Evolutionary conservation across 2,329 filamentous ascomycete genomes (phyloP).

Genomic region (Coleophoma eucalyptorum): DNA sequence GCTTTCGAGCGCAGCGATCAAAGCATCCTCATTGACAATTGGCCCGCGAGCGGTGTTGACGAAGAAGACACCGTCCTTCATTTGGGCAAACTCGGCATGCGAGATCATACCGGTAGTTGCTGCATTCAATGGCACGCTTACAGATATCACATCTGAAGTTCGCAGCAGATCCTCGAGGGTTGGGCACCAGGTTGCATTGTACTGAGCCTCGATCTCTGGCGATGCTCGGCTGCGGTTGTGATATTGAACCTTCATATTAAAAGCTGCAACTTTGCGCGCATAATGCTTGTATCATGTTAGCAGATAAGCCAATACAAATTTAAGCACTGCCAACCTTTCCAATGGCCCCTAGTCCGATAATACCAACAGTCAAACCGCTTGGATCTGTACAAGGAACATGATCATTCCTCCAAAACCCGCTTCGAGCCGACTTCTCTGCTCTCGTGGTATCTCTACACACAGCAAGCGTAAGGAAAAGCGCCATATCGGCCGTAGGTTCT

Average conservation of each 20-base stretch:
- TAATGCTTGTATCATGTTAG: slow-evolving; percentile 46
- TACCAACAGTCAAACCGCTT: slow-evolving; percentile 43
- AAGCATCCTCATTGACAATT: slow-evolving; percentile 72
- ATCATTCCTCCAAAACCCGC: slow-evolving; percentile 33
- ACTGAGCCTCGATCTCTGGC: slow-evolving; percentile 39
- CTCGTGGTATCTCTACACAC: slow-evolving; percentile 40
- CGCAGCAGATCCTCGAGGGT: slow-evolving; percentile 65
- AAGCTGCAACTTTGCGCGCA: slow-evolving; percentile 65
- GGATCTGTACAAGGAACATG: slow-evolving; percentile 37
- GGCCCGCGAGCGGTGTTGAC: slow-evolving; percentile 78
- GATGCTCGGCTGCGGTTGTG: slow-evolving; percentile 61
- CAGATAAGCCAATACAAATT: not conserved
- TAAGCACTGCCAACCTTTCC: slow-evolving; percentile 35
- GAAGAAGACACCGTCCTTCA: slow-evolving; percentile 71
- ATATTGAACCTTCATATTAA: slow-evolving; percentile 71
- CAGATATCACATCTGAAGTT: slow-evolving; percentile 68
- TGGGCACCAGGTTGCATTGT: slow-evolving; percentile 51
- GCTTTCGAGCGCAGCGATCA: slow-evolving; percentile 64
- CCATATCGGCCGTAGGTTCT: slow-evolving; percentile 48
- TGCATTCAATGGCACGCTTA: slow-evolving; percentile 73
- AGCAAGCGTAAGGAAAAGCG: slow-evolving; percentile 42
- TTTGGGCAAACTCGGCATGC: slow-evolving; percentile 60
- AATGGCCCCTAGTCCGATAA: slow-evolving; percentile 81
- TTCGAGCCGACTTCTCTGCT: slow-evolving; percentile 32
- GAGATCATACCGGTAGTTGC: slow-evolving; percentile 71